Percentiles rank a stretch among this genome's conserved stretches.
Conservation (phyloP, 1,284 basidiomycete species). For the Wallemia hederae region DNA sequence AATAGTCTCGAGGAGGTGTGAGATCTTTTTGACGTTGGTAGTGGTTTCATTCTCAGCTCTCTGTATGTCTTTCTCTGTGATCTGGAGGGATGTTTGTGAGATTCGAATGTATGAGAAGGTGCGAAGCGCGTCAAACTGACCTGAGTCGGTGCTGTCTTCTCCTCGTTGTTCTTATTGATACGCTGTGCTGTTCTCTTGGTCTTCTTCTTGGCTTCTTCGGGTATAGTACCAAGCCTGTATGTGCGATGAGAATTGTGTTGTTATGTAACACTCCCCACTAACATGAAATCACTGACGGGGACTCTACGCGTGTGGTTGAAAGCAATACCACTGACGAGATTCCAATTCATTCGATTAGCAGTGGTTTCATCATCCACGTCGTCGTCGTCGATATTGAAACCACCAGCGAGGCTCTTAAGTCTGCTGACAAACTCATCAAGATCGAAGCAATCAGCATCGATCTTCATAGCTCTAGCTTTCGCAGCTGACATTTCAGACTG, state of each 20-base stretch:
- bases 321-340: conserved; percentile 37
- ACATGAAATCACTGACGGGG: conserved; percentile 52
- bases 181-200: conserved; percentile 25
- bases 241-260: not conserved
- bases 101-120: not conserved
- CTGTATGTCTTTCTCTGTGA: conserved; percentile 42
- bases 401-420: conserved; percentile 39
- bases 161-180: conserved; percentile 40
- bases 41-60: conserved; percentile 51
- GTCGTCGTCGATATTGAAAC: conserved; percentile 19
- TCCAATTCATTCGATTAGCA: conserved; percentile 29
- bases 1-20: not conserved
- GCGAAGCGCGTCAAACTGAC: conserved; percentile 3
- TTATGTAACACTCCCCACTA: conserved; percentile 10
- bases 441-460: conserved; percentile 50
- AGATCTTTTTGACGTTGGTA: conserved; percentile 27
- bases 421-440: conserved; percentile 49
- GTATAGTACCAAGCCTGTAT: conserved; percentile 41
- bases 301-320: conserved; percentile 41
- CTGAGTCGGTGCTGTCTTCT: conserved; percentile 37
- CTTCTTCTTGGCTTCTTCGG: conserved; percentile 43
- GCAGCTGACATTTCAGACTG: conserved; percentile 38
- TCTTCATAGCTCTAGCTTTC: conserved; percentile 58
- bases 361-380: conserved; percentile 16
- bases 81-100: conserved; percentile 9